Conservation (phyloP, 495 filamentous ascomycete species). For the Achaetomiella virescens region DNA sequence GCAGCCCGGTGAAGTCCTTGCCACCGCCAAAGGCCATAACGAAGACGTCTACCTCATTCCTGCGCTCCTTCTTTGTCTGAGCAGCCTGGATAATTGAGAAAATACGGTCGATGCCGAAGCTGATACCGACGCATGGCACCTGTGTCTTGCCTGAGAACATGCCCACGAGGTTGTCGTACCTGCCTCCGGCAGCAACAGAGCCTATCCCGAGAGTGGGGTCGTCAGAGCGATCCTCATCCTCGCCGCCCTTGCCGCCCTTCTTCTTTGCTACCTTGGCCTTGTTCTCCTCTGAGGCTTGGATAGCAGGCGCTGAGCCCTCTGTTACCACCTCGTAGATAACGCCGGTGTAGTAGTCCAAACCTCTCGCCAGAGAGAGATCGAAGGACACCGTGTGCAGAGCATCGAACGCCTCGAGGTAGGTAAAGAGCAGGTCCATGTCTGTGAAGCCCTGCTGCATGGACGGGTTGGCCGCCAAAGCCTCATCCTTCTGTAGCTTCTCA, state of each 20-base stretch:
- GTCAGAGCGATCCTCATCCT: constrained; percentile 74
- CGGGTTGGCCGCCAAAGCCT: constrained; percentile 57
- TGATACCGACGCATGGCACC: constrained; percentile 90
- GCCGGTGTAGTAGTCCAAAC: constrained; percentile 49
- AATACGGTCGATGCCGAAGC: constrained; percentile 92
- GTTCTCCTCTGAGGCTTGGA: constrained; percentile 31
- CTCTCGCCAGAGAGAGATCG: constrained; percentile 76
- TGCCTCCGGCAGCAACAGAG: constrained; percentile 88
- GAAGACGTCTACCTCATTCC: constrained; percentile 74
- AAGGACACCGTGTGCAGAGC: constrained; percentile 68
- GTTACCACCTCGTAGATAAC: constrained; percentile 80
- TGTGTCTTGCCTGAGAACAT: constrained; percentile 82
- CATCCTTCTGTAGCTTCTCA: constrained; percentile 55
- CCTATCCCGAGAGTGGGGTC: constrained; percentile 74
- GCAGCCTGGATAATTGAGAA: constrained; percentile 82
- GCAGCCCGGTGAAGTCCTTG: constrained; percentile 76
- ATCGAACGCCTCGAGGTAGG: constrained; percentile 71
- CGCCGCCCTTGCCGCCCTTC: constrained; percentile 51
- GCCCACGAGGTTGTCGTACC: constrained; percentile 84
- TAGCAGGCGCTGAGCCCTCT: constrained; percentile 62
- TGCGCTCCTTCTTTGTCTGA: constrained; percentile 53
- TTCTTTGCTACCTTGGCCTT: constrained; percentile 45
- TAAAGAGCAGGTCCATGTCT: constrained; percentile 76
- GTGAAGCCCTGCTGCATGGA: constrained; percentile 69
- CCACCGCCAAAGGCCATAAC: constrained; percentile 88